Base-by-base conservation (phyloP, 2,329 filamentous ascomycete species). In the Xenoacremonium recifei region DNA sequence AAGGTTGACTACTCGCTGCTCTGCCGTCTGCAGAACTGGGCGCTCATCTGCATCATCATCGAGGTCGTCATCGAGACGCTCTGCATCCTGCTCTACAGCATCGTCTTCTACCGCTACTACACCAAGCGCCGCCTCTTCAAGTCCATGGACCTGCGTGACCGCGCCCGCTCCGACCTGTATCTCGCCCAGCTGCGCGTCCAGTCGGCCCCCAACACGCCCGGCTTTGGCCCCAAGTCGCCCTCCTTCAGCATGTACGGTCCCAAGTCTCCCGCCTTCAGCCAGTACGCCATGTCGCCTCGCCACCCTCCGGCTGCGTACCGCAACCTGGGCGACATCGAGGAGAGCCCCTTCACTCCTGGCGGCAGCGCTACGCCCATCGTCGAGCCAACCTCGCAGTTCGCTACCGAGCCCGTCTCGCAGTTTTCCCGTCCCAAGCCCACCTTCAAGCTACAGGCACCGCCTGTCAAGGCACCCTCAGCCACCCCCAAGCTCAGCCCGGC, bases 91-190 rank as follows among this genome's bases (percentile, higher is more conserved):
- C 88, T 99, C 60, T 99, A 99, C 77, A 89, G 81, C 60, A 79
- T 96, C 62, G 84, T 96, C 65, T 96, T 97, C 76, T 97, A 95
- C 77, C 87, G 93, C 57, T 95, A 95, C 78, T 96, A 91, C 81
- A 90, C 87, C 54, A 99, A 97, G 79, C 87, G 89, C 65, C 87
- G 87, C 64, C 87, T 99, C 49, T 84, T 87, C 69, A 97, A 96
- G 78, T 91, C 90, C 50, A 99, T 99, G 93, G 87, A 95, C 64
- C 76, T 87, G 63, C 89, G 93, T 58, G 93, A 99, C 76, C 87
- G 88, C 62, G 93, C 93, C 52, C 87, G 93, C 49, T 92, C 88
- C 48, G 91, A 97, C 65, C 81, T 99, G 51, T 97, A 97, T 74
- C 88, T 97, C 50, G 90, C 86, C 40, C 86, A 89, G 65, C 80